Base-by-base conservation (phyloP, 2,329 filamentous ascomycete species). In the Phaeophleospora eucalypticola region DNA sequence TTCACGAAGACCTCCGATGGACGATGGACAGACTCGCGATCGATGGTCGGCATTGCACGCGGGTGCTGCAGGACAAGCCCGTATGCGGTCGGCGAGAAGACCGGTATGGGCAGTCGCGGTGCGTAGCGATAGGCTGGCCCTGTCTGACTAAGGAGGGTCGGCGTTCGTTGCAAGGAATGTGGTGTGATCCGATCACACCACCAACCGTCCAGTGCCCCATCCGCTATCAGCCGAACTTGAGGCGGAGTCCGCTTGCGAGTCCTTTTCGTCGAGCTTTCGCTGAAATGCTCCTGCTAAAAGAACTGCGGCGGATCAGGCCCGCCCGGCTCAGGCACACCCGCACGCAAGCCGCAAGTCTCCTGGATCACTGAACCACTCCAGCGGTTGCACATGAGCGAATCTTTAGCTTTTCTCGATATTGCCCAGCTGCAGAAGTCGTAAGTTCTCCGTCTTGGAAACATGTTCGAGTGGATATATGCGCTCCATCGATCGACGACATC, bases 151-250 rank as follows among this genome's bases (percentile, higher is more conserved):
- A 41, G 20, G 10, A 8, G 2, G 14, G 33, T 40, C 38, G 19
- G n/a, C 36, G 34, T 10, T 32, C 6, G 32, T 29, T 12, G 32
- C 46, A 36, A 44, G 46, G 46, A 36, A 44, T 48, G 41, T 48
- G 41, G 46, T 41, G 46, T 44, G 42, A 49, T 20, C n/a, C 34
- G 27, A 19, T 48, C 45, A 48, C 45, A 32, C 46, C 41, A 45
- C n/a, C n/a, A n/a, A n/a, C n/a, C 46, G n/a, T n/a, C n/a, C 24
- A 29, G 24, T 7, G 24, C 24, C 24, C 24, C 24, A 29, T 12
- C 24, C 24, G 24, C 24, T 29, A 6, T 12, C 24, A 7, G 24
- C 24, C 24, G 24, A 29, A 29, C 24, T 29, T 29, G 24, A 6
- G 24, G 24, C 24, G 24, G 12, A 12, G 24, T 29, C 24, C 24